phyloP scores from a whole-genome alignment of 2,329 filamentous ascomycete species.

The Fonsecaea erecta region DNA sequence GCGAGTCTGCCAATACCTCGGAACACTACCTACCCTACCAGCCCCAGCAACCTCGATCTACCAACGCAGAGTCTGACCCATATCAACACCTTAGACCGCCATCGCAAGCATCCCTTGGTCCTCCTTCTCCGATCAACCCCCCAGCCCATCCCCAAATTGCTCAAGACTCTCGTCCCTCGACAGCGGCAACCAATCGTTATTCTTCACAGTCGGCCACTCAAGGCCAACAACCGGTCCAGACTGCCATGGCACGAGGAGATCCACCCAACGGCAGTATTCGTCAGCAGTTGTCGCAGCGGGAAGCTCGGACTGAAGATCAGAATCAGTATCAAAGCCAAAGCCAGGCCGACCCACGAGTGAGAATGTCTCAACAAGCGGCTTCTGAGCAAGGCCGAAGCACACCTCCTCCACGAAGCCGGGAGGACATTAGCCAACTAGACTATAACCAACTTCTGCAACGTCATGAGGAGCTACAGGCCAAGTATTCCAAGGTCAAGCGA shows the following conservation, averaged over 20 bases:
- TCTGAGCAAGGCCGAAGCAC: slow-evolving; percentile 54
- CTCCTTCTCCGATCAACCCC: slow-evolving; percentile 42
- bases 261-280: slow-evolving; percentile 31
- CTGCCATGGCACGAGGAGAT: slow-evolving; percentile 28
- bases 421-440: slow-evolving; percentile 51
- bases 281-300: slow-evolving; percentile 37
- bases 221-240: slow-evolving; percentile 22
- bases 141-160: slow-evolving; percentile 29
- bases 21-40: slow-evolving; percentile 44
- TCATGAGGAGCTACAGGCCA: slow-evolving; percentile 65
- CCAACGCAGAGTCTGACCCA: slow-evolving; percentile 31
- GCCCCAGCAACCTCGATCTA: slow-evolving; percentile 19
- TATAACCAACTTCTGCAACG: slow-evolving; percentile 50
- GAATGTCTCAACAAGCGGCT: slow-evolving; percentile 35
- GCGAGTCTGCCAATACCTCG: slow-evolving; percentile 44
- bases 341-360: slow-evolving; percentile 40
- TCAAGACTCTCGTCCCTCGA: slow-evolving; percentile 33
- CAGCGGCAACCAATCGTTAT: slow-evolving; percentile 33
- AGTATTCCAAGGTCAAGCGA: slow-evolving; percentile 97
- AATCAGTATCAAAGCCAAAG: slow-evolving; percentile 40
- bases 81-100: slow-evolving; percentile 41
- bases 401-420: slow-evolving; percentile 49
- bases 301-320: slow-evolving; percentile 36
- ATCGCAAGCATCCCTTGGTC: slow-evolving; percentile 45
- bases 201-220: slow-evolving; percentile 32